Conservation (phyloP, 345 rosid genomes). For the Trapa incisa region DNA sequence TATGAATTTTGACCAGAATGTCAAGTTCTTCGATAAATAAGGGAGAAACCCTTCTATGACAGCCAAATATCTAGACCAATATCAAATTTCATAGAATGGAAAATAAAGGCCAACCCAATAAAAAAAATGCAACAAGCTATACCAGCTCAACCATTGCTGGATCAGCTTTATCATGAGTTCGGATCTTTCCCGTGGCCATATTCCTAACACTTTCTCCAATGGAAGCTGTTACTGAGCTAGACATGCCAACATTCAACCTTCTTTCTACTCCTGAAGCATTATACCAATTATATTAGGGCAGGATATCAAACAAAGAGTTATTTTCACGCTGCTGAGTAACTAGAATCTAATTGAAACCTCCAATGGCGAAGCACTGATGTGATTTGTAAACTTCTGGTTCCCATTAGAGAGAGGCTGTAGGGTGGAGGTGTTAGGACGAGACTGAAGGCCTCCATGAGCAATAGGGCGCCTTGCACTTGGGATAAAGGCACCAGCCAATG, state of each 20-base stretch:
- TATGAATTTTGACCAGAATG: not conserved
- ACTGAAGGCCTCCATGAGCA: constrained; percentile 70
- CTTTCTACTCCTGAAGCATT: constrained; percentile 79
- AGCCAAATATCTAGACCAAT: not conserved
- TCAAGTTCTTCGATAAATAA: not conserved
- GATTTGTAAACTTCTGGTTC: constrained; percentile 61
- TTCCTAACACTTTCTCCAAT: constrained; percentile 78
- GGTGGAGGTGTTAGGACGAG: constrained; percentile 42
- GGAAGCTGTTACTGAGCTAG: constrained; percentile 83
- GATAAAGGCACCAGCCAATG: constrained; percentile 31
- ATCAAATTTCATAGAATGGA: not conserved
- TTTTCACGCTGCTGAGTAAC: not conserved
- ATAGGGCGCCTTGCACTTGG: constrained; percentile 60
- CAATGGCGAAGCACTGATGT: constrained; percentile 69
- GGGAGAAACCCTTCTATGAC: not conserved
- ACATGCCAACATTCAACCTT: constrained; percentile 66
- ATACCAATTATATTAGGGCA: not conserved
- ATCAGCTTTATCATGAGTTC: constrained; percentile 71
- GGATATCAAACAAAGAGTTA: not conserved
- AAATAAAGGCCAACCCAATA: not conserved
- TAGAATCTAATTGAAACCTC: constrained; percentile 31
- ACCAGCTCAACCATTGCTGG: constrained; percentile 99
- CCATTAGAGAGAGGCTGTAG: constrained; percentile 74
- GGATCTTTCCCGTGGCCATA: constrained; percentile 62
- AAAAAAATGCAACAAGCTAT: not conserved